Conservation (phyloP, 164 flowering plant species). For the Magnolia officinalis region DNA sequence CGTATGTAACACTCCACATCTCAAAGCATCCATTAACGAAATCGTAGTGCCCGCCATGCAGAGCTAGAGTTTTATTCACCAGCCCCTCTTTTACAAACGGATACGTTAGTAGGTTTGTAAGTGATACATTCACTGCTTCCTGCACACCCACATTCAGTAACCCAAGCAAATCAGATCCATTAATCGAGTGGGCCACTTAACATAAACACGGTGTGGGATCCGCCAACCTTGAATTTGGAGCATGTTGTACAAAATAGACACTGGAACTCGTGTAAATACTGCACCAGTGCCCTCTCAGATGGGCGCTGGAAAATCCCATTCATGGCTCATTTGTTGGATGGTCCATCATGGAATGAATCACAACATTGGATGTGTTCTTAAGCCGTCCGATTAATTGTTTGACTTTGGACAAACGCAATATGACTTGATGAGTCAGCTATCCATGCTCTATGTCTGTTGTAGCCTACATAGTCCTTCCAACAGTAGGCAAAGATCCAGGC, state of each 20-base stretch:
- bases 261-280: neutral
- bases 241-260: neutral
- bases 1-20: constrained; percentile 69
- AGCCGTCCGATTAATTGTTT: too few relatives aligned
- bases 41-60: constrained; percentile 90
- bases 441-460: too few relatives aligned
- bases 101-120: constrained; percentile 70
- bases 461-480: too few relatives aligned
- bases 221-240: neutral
- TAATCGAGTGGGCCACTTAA: too few relatives aligned
- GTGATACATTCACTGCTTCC: constrained; percentile 92
- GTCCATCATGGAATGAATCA: too few relatives aligned
- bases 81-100: constrained; percentile 90
- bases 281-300: neutral
- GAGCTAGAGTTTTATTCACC: constrained; percentile 64
- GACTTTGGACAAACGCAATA: too few relatives aligned
- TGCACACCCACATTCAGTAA: constrained; percentile 30
- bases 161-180: neutral
- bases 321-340: neutral
- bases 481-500: too few relatives aligned
- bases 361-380: too few relatives aligned
- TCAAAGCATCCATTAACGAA: constrained; percentile 75
- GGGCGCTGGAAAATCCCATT: neutral
- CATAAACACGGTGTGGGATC: neutral
- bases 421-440: too few relatives aligned